Base-by-base conservation (phyloP, 2,329 filamentous ascomycete species). In the Seiridium unicorne region DNA sequence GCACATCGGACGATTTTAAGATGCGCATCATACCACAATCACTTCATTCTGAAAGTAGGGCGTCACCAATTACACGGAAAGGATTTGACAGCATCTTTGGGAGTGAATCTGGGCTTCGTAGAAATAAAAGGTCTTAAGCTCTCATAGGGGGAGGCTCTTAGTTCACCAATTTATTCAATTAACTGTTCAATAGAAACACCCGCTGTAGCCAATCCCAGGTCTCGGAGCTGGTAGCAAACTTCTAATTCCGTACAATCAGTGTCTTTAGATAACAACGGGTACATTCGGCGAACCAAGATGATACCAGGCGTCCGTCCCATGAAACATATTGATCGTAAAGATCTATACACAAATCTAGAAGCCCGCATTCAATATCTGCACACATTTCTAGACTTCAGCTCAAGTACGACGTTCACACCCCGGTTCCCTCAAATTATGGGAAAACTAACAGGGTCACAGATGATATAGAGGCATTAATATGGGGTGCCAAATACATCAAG, bases 401-500 rank as follows among this genome's bases (percentile, higher is more conserved):
- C 84, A 62, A 81, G 89, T 91, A 78, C 55, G 86, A 74, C 10
- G 38, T 13, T 10, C 9, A 26, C 26, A 26, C 18, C 47, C n/a
- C 49, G 13, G 18, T 7, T 11, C 49, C 26, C 9, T 35, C 10
- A 18, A 49, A 3, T 11, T 34, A 38, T 26, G 11, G 5, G 35
- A 44, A 26, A 58, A 63, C 64, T 70, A 58, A 67, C 59, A 51
- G 36, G 18, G 61, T n/a, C 40, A 3, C 61, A 91, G 90, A 83
- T 63, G 90, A 93, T 69, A 86, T 92, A 60, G 88, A 90, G 65
- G 89, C 89, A 44, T 82, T 93, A 44, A 80, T 84, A 11, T 79
- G 81, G 3, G 90, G 89, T 63, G 80, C 85, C 61, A 92, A 92
- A 73, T 92, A 92, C 76, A 89, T 93, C 77, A 90, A 89, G 69